Conservation (phyloP, 2,329 filamentous ascomycete species). For the Elsinoe ampelina region DNA sequence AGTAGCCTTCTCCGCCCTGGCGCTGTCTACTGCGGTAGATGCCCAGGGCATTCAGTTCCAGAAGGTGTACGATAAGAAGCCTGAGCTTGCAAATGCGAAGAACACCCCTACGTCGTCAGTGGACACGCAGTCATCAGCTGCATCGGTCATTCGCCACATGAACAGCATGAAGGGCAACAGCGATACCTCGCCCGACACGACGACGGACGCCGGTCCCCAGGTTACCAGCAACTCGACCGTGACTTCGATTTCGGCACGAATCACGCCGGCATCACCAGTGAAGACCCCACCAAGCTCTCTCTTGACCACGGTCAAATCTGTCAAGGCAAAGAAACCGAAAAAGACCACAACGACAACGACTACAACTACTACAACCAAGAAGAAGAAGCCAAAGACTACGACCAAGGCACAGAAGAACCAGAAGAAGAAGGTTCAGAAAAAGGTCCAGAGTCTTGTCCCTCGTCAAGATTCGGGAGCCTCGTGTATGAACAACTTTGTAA, state of each 20-base stretch:
- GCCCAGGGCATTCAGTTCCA: constrained; percentile 7
- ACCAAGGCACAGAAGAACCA: background rate
- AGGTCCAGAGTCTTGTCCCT: background rate
- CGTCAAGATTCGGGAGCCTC: background rate
- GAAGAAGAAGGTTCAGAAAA: background rate
- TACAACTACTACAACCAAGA: background rate
- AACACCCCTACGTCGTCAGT: background rate
- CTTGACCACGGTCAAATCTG: background rate
- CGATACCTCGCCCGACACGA: background rate
- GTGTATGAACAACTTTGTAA: background rate
- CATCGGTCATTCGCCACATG: background rate
- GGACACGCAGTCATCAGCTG: background rate
- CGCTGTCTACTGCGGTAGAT: background rate
- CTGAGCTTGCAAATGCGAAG: background rate
- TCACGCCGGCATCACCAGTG: background rate
- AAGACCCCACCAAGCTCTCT: background rate
- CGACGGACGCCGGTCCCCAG: background rate
- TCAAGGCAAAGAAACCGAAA: background rate
- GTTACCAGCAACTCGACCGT: background rate
- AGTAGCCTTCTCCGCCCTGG: background rate
- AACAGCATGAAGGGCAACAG: background rate
- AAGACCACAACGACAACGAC: background rate
- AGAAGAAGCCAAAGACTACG: background rate
- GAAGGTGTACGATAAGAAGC: constrained; percentile 5
- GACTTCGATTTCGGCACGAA: background rate